Evolutionary conservation across 2,329 filamentous ascomycete species (phyloP), one percentile per base, ranked within the genome.

Genomic region (Penicillium freii): DNA sequence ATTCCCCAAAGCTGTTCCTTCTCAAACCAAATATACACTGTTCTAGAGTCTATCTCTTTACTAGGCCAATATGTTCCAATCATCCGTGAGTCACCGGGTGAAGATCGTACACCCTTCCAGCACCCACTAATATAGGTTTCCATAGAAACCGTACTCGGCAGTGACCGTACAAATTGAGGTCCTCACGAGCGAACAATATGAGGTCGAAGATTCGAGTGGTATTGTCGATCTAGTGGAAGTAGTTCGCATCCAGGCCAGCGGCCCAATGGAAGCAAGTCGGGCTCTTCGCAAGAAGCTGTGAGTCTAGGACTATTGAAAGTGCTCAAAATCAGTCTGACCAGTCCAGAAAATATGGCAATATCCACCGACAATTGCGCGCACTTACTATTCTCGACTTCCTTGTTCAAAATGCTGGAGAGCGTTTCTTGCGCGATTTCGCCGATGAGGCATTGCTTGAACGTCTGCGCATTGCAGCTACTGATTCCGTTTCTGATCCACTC

Each of bases 181-280:
- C 58, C 84, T 97, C 66, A 97, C 93, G 1, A 88, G 90, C 69
- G 93, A 97, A 75, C 82, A 89, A 61, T 95, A 90, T 75, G 89
- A 95, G 59, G 91, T 95, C 71, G 91, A 97, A 72, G 92, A 97
- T 73, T 81, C 95, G 38, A 89, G 90, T 67, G 94, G 93, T 25
- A 91, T 99, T 63, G 90, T 93, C 40, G 92, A 97, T 68, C 85
- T 99, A 25, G 90, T 97, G 62, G 94, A 99, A 75, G 91, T 94
- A 56, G 90, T 99, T 72, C 89, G 90, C 64, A 86, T 99, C 58
- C 94, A 99, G 76, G 82, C 84, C 27, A 89, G 90, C 7, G 94
- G 94, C 0, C 91, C 94, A 1, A 84, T 86, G 13, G 94, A 99
- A 79, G 92, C 92, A 58, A 91, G 93, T 53, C 86, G 94, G 70